Evolutionary conservation across 176 grass and related monocot species (phyloP).

Genomic region (Musa schizocarpa): DNA sequence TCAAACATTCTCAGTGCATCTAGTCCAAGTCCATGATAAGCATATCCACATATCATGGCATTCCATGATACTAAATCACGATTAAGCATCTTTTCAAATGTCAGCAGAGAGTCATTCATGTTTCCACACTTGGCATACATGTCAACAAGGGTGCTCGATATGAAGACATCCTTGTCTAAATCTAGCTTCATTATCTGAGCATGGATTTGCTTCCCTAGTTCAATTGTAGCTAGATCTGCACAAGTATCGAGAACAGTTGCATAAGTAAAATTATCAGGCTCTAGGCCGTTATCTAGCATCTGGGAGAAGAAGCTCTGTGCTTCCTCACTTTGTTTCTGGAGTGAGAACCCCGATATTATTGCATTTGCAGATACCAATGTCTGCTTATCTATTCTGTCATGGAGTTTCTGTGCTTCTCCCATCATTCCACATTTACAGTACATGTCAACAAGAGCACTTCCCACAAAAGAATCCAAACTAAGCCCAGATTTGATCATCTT

Average conservation of each 20-base stretch:
- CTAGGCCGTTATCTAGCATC: conserved; percentile 53
- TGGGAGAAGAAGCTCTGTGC: conserved; percentile 59
- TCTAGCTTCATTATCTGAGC: conserved; percentile 69
- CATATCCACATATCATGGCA: conserved; percentile 86
- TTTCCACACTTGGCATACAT: conserved; percentile 81
- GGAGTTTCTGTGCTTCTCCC: conserved; percentile 66
- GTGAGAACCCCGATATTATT: conserved; percentile 82
- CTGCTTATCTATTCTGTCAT: conserved; percentile 47
- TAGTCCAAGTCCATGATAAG: conserved; percentile 55
- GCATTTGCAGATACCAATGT: conserved; percentile 66
- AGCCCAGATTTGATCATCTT: conserved; percentile 79
- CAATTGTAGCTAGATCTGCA: conserved; percentile 73
- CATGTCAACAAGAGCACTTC: conserved; percentile 72
- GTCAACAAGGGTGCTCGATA: conserved; percentile 71
- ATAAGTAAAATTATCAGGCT: conserved; percentile 67
- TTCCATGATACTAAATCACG: conserved; percentile 78
- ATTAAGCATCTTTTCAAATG: conserved; percentile 51
- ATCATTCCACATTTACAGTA: conserved; percentile 82
- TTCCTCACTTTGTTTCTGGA: conserved; percentile 65
- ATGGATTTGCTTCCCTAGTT: conserved; percentile 69
- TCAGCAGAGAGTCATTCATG: conserved; percentile 47
- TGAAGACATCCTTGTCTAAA: conserved; percentile 62
- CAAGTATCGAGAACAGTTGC: conserved; percentile 67
- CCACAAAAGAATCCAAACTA: conserved; percentile 59
- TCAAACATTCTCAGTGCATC: conserved; percentile 75